Percentiles rank a stretch among this genome's conserved stretches.
phyloP scores from a whole-genome alignment of 2,329 filamentous ascomycete genomes.

The Diplocarpon rosae region DNA sequence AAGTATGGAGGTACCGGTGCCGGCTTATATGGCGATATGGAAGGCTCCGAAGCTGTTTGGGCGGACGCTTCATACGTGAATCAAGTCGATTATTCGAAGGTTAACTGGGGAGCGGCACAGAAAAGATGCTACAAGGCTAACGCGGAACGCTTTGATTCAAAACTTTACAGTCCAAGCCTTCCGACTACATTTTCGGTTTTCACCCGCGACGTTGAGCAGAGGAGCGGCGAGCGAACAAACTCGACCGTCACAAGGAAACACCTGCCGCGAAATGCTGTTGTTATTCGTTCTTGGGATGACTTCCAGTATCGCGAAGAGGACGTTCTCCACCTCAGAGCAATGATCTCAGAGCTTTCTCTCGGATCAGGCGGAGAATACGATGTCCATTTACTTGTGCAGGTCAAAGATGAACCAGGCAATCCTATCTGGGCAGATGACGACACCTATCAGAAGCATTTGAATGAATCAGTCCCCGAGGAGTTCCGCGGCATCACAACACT shows the following conservation, averaged over 20 bases:
- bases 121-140: slow-evolving; percentile 64
- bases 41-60: slow-evolving; percentile 76
- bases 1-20: slow-evolving; percentile 71
- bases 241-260: slow-evolving; percentile 18
- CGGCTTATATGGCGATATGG: slow-evolving; percentile 73
- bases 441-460: slow-evolving; percentile 55
- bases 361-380: slow-evolving; percentile 80
- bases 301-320: slow-evolving; percentile 72
- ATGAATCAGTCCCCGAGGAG: slow-evolving; percentile 64
- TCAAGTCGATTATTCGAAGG: slow-evolving; percentile 64
- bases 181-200: slow-evolving; percentile 16
- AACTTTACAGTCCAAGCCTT: slow-evolving; percentile 2
- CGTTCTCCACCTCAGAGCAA: slow-evolving; percentile 67
- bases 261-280: slow-evolving; percentile 59
- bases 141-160: slow-evolving; percentile 46
- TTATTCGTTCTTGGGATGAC: slow-evolving; percentile 74
- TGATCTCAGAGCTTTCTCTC: slow-evolving; percentile 72
- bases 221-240: slow-evolving; percentile 1
- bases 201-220: slow-evolving; percentile 1
- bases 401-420: slow-evolving; percentile 66
- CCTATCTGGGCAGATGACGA: slow-evolving; percentile 70
- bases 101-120: slow-evolving; percentile 74
- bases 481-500: slow-evolving; percentile 82
- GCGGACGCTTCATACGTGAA: slow-evolving; percentile 37
- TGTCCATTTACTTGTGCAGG: slow-evolving; percentile 74